phyloP scores from a whole-genome alignment of 371 early-diverging fungal genomes.

The Fennellomyces sp. region DNA sequence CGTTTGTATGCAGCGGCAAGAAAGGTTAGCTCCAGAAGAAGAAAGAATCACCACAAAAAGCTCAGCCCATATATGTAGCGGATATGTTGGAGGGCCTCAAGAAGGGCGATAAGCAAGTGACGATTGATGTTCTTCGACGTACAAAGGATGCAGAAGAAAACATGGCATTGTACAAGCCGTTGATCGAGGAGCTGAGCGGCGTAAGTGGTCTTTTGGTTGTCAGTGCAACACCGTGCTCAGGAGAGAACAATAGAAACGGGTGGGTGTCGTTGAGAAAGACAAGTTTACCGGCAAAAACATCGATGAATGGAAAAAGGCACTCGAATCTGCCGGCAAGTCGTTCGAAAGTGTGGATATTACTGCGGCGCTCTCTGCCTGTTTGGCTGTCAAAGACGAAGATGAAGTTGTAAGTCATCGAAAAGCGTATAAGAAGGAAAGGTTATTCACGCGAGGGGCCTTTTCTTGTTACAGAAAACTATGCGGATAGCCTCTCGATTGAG shows the following conservation, averaged over 20 bases:
- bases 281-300: constrained; percentile 76
- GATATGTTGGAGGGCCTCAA: constrained; percentile 43
- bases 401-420: constrained; percentile 80
- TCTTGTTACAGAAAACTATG: constrained; percentile 61
- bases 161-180: constrained; percentile 55
- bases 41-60: not conserved
- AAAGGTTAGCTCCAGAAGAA: constrained; percentile 65
- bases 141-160: constrained; percentile 75
- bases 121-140: constrained; percentile 76
- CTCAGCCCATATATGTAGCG: constrained; percentile 20
- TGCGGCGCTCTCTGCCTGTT: constrained; percentile 67
- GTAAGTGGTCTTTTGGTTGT: constrained; percentile 21
- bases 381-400: constrained; percentile 90
- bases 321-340: constrained; percentile 43
- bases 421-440: too few species aligned
- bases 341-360: constrained; percentile 78
- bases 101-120: constrained; percentile 57
- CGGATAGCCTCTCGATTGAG: constrained; percentile 76
- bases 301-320: constrained; percentile 77
- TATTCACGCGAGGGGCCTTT: too few species aligned
- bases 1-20: constrained; percentile 81
- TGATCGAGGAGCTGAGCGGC: constrained; percentile 48
- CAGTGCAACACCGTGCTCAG: not conserved
- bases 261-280: constrained; percentile 84
- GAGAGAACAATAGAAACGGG: constrained; percentile 52